phyloP scores from a whole-genome alignment of 257 asterid species.

The Nicotiana tabacum region DNA sequence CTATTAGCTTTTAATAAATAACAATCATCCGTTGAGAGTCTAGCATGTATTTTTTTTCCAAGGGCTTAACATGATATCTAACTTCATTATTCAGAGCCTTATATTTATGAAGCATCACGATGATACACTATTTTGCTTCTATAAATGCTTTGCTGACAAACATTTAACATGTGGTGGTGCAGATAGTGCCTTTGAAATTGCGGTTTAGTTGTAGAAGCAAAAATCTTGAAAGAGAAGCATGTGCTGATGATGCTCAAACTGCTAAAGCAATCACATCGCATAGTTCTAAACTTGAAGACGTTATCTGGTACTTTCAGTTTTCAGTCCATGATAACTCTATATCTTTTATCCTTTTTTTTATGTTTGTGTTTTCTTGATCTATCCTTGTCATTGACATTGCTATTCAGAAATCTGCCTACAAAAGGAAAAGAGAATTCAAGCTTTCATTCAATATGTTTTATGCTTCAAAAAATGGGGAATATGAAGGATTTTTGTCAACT shows the following conservation, averaged over 20 bases:
- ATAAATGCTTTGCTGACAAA: background rate
- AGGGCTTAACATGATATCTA: background rate
- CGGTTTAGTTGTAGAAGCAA: conserved; percentile 55
- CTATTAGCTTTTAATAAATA: background rate
- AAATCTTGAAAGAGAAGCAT: conserved; percentile 27
- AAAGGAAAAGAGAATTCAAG: no score
- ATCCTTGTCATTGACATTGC: background rate
- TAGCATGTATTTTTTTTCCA: no score
- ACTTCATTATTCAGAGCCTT: background rate
- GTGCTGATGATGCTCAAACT: conserved; percentile 24
- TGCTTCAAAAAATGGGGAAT: background rate
- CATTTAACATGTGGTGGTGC: conserved; percentile 21
- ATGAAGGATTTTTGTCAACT: background rate
- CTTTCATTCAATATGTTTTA: background rate
- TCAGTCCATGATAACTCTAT: background rate
- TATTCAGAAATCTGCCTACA: background rate
- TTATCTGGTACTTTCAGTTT: conserved; percentile 54
- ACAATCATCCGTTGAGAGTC: background rate
- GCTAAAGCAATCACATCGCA: conserved; percentile 26
- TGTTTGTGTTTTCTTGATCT: background rate
- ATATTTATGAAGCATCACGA: background rate
- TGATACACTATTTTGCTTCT: background rate
- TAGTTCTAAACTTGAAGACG: conserved; percentile 36
- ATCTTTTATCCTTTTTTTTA: background rate
- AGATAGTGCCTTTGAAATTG: conserved; percentile 66